phyloP scores from a whole-genome alignment of 2,329 filamentous ascomycete genomes.

The Neurospora crassa region DNA sequence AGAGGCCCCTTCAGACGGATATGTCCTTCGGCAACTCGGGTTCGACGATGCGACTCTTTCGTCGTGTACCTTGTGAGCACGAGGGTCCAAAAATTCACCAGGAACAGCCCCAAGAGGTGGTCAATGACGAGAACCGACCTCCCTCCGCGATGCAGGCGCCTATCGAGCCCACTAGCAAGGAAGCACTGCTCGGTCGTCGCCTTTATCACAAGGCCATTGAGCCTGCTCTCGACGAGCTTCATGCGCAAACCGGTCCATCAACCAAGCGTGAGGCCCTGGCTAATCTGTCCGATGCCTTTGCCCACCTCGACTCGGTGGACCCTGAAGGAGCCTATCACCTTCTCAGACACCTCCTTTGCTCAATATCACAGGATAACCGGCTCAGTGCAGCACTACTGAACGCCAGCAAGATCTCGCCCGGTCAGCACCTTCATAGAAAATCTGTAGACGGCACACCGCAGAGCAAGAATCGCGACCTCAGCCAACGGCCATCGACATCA shows the following conservation, averaged over 20 bases:
- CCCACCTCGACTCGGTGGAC: slow-evolving; percentile 73
- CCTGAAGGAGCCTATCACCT: slow-evolving; percentile 86
- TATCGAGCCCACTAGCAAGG: slow-evolving; percentile 59
- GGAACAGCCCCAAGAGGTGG: not conserved
- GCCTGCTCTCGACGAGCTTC: slow-evolving; percentile 71
- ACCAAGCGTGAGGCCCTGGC: slow-evolving; percentile 75
- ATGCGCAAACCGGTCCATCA: slow-evolving; percentile 62
- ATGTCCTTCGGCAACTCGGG: slow-evolving; percentile 90
- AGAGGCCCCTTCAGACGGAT: slow-evolving; percentile 77
- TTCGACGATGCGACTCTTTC: slow-evolving; percentile 86
- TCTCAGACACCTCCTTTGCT: slow-evolving; percentile 66
- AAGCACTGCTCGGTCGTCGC: slow-evolving; percentile 71
- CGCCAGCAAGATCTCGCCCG: slow-evolving; percentile 19
- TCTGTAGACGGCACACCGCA: slow-evolving; percentile 37
- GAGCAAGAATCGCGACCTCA: slow-evolving; percentile 28
- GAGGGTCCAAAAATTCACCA: not conserved
- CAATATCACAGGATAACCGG: slow-evolving; percentile 60
- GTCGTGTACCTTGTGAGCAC: slow-evolving; percentile 65
- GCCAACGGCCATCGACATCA: slow-evolving; percentile 26
- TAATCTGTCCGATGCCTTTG: slow-evolving; percentile 76
- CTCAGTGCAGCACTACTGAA: slow-evolving; percentile 41
- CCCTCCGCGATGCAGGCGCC: slow-evolving; percentile 27
- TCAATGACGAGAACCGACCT: slow-evolving; percentile 55
- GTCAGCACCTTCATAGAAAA: slow-evolving; percentile 23
- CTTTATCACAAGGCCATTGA: slow-evolving; percentile 77